Conservation (phyloP, 371 early-diverging fungal genomes). For the Mucor circinelloides region DNA sequence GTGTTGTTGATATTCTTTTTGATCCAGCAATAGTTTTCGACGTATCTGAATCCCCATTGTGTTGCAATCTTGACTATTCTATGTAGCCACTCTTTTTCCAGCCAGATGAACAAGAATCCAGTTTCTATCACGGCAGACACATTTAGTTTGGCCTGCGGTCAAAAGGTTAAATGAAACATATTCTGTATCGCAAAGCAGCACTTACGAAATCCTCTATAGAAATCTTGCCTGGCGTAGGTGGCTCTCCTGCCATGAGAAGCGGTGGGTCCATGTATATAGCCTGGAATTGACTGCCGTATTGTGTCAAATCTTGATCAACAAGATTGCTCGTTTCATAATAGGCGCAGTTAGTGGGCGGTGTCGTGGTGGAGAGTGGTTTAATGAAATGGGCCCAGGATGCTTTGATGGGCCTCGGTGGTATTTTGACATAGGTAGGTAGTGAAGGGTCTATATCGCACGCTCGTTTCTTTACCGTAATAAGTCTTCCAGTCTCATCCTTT, state of each 20-base stretch:
- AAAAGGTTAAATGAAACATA: not conserved
- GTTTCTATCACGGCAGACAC: constrained; percentile 66
- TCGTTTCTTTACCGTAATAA: constrained; percentile 79
- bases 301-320: constrained; percentile 51
- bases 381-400: constrained; percentile 86
- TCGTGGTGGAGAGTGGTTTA: constrained; percentile 17
- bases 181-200: not conserved
- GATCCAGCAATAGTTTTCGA: constrained; percentile 96
- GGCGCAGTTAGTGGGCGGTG: constrained; percentile 13
- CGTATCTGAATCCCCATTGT: constrained; percentile 90
- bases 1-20: constrained; percentile 81
- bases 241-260: constrained; percentile 71
- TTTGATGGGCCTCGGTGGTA: constrained; percentile 83
- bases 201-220: constrained; percentile 67
- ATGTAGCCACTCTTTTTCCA: constrained; percentile 88
- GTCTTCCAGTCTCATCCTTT: constrained; percentile 82
- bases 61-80: constrained; percentile 72
- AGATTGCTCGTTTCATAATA: constrained; percentile 42
- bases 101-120: constrained; percentile 92
- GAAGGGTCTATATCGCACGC: constrained; percentile 79
- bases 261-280: constrained; percentile 94
- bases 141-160: constrained; percentile 47
- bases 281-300: constrained; percentile 71
- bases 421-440: constrained; percentile 85
- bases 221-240: constrained; percentile 68